Base-by-base conservation (phyloP, 2,329 filamentous ascomycete genomes). In the Fusarium tjaetaba region DNA sequence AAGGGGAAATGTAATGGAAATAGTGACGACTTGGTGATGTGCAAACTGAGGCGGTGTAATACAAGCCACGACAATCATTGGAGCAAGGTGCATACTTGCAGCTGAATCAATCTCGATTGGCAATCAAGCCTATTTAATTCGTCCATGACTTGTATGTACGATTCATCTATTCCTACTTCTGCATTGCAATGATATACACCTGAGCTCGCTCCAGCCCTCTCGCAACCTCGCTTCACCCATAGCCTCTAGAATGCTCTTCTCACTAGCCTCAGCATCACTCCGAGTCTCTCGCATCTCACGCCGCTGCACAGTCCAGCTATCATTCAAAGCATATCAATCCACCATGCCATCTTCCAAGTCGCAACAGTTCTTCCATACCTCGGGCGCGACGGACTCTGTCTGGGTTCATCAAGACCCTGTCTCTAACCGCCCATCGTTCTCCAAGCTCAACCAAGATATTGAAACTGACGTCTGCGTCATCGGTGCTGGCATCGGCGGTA, bases 341-440 rank as follows among this genome's bases (percentile, higher is more conserved):
- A 71, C 69, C 5, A 71, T 71, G 69, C 30, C 53, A 2, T 39
- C 62, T 7, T 48, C 68, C 16, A 72, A 69, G 18, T 68, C 69
- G 1, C 70, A 72, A 26, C 64, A 72, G 20, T 72, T 56, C 42
- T 69, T 72, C 4, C 59, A 72, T 45, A 88, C 88, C 9, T 88
- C 86, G 2, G 88, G 88, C 41, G 80, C 82, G 24, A 85, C 81
- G 7, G 85, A 88, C 58, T 77, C 88, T 0, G 88, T 90, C 26
- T 90, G 88, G 88, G 79, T 87, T 0, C 86, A 88, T 71, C 80
- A 80, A 0, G 80, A 86, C 30, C 85, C 85, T 1, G 88, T 89
- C 1, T 69, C 64, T 0, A 73, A 75, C 7, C 38, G 73, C 0
- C 71, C 70, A 2, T 51, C 45, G 0, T 75, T 76, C 34, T 30